These are phyloP conservation scores for Rheum nobile DNA, from an alignment of 148 eudicot species.

Conservation along the genomic window DNA sequence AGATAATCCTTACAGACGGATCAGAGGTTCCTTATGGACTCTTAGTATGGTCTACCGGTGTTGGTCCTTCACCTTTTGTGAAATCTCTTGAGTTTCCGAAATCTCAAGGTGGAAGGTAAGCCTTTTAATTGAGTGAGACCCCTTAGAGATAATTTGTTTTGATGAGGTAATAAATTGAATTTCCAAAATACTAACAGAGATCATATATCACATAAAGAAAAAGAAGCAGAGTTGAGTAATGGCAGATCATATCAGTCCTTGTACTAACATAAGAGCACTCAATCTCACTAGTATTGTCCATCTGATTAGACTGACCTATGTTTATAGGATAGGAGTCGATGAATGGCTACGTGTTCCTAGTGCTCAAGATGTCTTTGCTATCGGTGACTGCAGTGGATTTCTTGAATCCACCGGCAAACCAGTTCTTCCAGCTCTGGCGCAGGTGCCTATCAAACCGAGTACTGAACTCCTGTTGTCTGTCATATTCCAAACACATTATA, in stretches of 20 bases:
- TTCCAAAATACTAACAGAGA: too few species aligned
- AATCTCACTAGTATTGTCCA: background rate
- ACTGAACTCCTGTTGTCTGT: background rate
- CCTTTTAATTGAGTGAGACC: too few species aligned
- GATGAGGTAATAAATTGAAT: background rate
- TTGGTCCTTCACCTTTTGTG: slow-evolving; percentile 78
- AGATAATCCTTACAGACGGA: slow-evolving; percentile 69
- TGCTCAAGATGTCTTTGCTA: slow-evolving; percentile 72
- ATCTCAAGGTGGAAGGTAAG: slow-evolving; percentile 89
- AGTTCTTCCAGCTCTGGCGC: slow-evolving; percentile 93
- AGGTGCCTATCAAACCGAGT: slow-evolving; percentile 26
- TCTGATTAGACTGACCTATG: background rate
- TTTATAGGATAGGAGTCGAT: slow-evolving; percentile 66
- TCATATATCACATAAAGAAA: too few species aligned
- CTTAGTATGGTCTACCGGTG: slow-evolving; percentile 93
- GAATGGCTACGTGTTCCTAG: slow-evolving; percentile 74
- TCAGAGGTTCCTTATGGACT: slow-evolving; percentile 84
- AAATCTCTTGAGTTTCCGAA: slow-evolving; percentile 58
- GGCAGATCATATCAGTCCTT: background rate
- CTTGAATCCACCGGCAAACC: slow-evolving; percentile 57
- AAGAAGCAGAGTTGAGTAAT: too few species aligned
- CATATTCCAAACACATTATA: background rate
- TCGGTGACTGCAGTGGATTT: slow-evolving; percentile 92
- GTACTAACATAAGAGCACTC: too few species aligned
- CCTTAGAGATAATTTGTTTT: too few species aligned